Evolutionary conservation across 768 basidiomycete species (phyloP).

Genomic region (Clitopilus hobsonii): DNA sequence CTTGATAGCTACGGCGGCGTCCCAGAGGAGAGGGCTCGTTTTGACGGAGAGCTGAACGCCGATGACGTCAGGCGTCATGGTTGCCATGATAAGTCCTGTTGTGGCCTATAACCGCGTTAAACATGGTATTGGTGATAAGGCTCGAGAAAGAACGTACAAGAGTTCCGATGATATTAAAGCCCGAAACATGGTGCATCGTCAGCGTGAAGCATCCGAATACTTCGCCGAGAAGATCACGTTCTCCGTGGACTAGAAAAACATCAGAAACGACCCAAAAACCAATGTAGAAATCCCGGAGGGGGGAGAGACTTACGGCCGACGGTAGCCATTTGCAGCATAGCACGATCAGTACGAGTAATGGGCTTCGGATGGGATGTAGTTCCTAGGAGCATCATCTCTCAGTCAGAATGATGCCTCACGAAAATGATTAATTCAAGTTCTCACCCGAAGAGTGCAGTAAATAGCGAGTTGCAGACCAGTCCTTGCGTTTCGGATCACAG

Average conservation of each 20-base stretch:
- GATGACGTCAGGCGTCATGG: conserved; percentile 6
- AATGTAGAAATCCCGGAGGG: not conserved
- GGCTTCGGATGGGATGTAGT: conserved; percentile 21
- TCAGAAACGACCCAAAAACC: not conserved
- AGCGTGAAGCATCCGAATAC: not conserved
- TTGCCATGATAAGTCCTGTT: conserved; percentile 4
- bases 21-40: conserved; percentile 12
- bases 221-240: not conserved
- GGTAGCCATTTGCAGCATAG: conserved; percentile 10
- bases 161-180: conserved; percentile 1
- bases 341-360: conserved; percentile 11
- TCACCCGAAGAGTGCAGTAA: conserved; percentile 21
- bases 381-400: conserved; percentile 8
- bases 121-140: too few species aligned
- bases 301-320: conserved; percentile 9
- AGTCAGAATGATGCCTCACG: too few species aligned
- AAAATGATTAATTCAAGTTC: too few species aligned
- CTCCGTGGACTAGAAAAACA: conserved; percentile 1
- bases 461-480: conserved; percentile 1
- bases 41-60: not conserved
- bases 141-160: not conserved
- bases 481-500: not conserved
- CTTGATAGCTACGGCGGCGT: conserved; percentile 5
- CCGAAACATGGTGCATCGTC: conserved; percentile 1
- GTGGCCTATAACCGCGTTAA: too few species aligned